Conservation (phyloP, 1,284 basidiomycete species). For the Caloboletus firmus region DNA sequence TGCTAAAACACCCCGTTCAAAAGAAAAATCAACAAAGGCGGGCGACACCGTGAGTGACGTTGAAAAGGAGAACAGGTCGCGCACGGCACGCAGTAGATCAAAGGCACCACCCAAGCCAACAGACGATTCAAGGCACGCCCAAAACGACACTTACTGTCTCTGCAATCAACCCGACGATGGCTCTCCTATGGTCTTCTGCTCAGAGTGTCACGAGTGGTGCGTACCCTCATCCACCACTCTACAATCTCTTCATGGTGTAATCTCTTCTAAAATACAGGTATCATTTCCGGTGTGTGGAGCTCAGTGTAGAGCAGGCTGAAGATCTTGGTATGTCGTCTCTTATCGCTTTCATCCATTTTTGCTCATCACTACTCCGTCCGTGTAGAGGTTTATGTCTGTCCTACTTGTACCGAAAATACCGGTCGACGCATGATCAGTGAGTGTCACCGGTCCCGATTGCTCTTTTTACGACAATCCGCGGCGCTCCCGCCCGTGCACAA, state of each 20-base stretch:
- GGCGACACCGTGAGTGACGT: slow-evolving; percentile 29
- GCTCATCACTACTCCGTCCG: slow-evolving; percentile 12
- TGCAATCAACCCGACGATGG: slow-evolving; percentile 71
- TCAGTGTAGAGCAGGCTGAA: slow-evolving; percentile 61
- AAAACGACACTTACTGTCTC: slow-evolving; percentile 46
- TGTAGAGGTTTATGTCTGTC: slow-evolving; percentile 69
- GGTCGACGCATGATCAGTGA: slow-evolving; percentile 75
- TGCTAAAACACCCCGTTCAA: slow-evolving; percentile 9
- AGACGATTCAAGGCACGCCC: slow-evolving; percentile 13
- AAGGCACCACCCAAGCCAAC: slow-evolving; percentile 21
- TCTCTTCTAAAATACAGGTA: slow-evolving; percentile 49
- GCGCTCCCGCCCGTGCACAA: slow-evolving; percentile 36
- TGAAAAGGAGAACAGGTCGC: slow-evolving; percentile 33
- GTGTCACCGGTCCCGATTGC: slow-evolving; percentile 47
- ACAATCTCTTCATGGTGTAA: slow-evolving; percentile 2
- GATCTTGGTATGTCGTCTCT: slow-evolving; percentile 64
- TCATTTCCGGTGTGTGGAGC: slow-evolving; percentile 68
- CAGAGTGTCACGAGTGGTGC: slow-evolving; percentile 72
- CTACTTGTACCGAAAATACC: slow-evolving; percentile 62
- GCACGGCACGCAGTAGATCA: slow-evolving; percentile 19
- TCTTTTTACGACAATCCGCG: slow-evolving; percentile 39
- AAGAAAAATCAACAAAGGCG: slow-evolving; percentile 17
- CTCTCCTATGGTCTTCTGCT: slow-evolving; percentile 78
- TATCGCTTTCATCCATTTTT: slow-evolving; percentile 9
- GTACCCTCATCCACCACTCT: slow-evolving; percentile 25